Base-by-base conservation (phyloP, 352 stramenopile species). In the Peronosclerospora sorghi region DNA sequence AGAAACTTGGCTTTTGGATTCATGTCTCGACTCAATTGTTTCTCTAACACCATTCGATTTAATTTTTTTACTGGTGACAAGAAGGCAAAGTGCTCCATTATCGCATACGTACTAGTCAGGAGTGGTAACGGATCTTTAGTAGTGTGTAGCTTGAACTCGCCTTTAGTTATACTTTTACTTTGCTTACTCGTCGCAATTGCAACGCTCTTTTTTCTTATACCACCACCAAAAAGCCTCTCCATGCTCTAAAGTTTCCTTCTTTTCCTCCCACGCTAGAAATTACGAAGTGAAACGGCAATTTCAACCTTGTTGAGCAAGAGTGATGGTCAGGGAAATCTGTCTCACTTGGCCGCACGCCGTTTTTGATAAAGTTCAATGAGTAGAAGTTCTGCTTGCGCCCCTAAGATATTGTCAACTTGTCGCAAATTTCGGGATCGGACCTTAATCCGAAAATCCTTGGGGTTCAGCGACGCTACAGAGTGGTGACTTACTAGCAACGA, bases 361-460 rank as follows among this genome's bases (percentile, higher is more conserved):
- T 56, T 44, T 54, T 68, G 62, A 56, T 81, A 86, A 1, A 68
- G 35, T 10, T 49, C 45, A 5, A 83, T 29, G n/a, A 84, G 36
- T 6, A 54, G 32, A 7, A 80, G 45, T 42, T 84, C 69, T 5
- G 57, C 27, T 10, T 66, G 32, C 1, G 69, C 60, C 5, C 62
- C 71, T 6, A 68, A 43, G n/a, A 37, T 27, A 4, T 57, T 36
- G 30, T 63, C 56, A 5, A 68, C 40, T 7, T 68, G 45, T 12
- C 69, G 65, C 18, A 86, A 46, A 30, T 73, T 60, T 41, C 59
- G 68, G 19, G 66, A 50, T 9, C 71, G 69, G 19, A 86, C 54
- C 39, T 67, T 63, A 29, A 51, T 43, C 13, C 74, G 71, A 37
- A 86, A 84, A 19, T 73, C 59, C 49, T 75, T 83, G 2, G 74